phyloP scores from a whole-genome alignment of 2,329 filamentous ascomycete species.

The Colletotrichum spinosum region DNA sequence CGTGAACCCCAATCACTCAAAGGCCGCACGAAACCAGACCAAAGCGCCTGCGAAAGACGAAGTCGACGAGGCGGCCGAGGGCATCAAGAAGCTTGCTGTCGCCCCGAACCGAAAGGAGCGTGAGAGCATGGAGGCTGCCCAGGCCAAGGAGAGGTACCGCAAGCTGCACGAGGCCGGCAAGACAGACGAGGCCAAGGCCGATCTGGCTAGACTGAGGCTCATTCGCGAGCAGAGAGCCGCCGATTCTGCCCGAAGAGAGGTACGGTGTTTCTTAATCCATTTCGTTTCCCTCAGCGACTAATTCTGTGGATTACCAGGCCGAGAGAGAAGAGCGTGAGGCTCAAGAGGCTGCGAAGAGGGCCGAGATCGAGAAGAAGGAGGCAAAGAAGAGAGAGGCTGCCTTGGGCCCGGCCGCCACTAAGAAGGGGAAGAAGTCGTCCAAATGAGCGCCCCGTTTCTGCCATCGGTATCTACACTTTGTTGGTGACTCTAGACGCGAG shows the following conservation, averaged over 20 bases:
- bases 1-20: slow-evolving; percentile 92
- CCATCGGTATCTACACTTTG: neutral
- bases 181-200: slow-evolving; percentile 93
- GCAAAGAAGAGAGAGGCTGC: slow-evolving; percentile 67
- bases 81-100: slow-evolving; percentile 65
- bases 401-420: slow-evolving; percentile 52
- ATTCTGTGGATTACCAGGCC: slow-evolving; percentile 51
- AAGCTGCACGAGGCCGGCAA: slow-evolving; percentile 95
- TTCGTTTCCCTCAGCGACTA: neutral
- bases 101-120: slow-evolving; percentile 64
- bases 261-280: slow-evolving; percentile 46
- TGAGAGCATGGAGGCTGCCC: slow-evolving; percentile 85
- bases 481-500: too few relatives aligned
- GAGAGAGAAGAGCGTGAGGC: slow-evolving; percentile 69
- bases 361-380: slow-evolving; percentile 66
- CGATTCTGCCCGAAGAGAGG: slow-evolving; percentile 85
- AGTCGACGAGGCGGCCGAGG: slow-evolving; percentile 65
- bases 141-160: slow-evolving; percentile 90
- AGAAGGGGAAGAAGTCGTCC: slow-evolving; percentile 58
- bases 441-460: slow-evolving; percentile 18
- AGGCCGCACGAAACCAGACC: slow-evolving; percentile 73
- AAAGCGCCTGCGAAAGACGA: slow-evolving; percentile 52
- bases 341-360: slow-evolving; percentile 59
- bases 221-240: slow-evolving; percentile 89
- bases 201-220: slow-evolving; percentile 83